A percentile compares a stretch with the other conserved stretches of the same genome.
These are phyloP conservation scores for Fusarium liriodendri DNA, from an alignment of 2,329 filamentous ascomycete genomes.

Conservation along the genomic window DNA sequence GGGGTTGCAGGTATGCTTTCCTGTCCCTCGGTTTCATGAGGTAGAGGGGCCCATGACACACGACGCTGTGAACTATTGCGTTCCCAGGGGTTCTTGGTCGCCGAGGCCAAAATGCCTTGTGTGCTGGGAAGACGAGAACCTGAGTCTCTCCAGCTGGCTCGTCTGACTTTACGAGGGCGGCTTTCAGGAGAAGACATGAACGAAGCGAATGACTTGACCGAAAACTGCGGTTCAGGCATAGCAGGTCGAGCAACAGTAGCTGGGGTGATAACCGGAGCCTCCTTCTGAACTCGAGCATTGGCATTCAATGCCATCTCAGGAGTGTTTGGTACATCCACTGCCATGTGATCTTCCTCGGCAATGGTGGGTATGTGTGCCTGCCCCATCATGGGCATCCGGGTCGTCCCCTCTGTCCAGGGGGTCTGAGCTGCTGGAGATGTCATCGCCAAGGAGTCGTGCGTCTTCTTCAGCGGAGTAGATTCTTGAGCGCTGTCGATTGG, in stretches of 20 bases:
- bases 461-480: neutral
- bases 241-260: constrained; percentile 37
- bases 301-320: neutral
- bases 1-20: constrained; percentile 14
- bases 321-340: neutral
- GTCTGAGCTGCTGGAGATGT: constrained; percentile 29
- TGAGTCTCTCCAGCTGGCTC: constrained; percentile 35
- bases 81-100: constrained; percentile 50
- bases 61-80: constrained; percentile 41
- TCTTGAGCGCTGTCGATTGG: neutral
- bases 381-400: neutral
- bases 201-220: constrained; percentile 63
- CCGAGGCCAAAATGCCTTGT: constrained; percentile 51
- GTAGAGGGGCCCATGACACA: constrained; percentile 53
- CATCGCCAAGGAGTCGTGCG: neutral
- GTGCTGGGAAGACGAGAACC: constrained; percentile 45
- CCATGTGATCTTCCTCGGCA: neutral
- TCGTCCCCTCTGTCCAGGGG: constrained; percentile 31
- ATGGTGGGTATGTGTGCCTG: neutral
- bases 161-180: constrained; percentile 27
- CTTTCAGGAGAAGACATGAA: constrained; percentile 63
- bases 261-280: neutral
- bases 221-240: constrained; percentile 60
- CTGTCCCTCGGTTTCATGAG: constrained; percentile 37
- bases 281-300: constrained; percentile 14